These are phyloP conservation scores for Stentor coeruleus DNA, from an alignment of 73 alveolate species.

Conservation along the genomic window DNA sequence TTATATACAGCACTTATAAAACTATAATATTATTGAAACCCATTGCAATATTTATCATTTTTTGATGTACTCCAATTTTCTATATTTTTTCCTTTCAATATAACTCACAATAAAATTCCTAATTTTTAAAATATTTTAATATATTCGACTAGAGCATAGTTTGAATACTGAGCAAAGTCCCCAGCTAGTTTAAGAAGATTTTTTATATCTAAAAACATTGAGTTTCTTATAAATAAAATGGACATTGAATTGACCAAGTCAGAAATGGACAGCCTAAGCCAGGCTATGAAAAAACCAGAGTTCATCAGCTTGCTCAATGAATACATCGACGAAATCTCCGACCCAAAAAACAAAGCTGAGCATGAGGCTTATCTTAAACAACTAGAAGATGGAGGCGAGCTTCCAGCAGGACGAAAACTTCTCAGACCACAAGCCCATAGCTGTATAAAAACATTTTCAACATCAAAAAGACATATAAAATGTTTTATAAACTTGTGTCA, in stretches of 20 bases:
- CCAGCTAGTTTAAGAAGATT: not conserved
- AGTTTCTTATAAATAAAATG: slow-evolving; percentile 8
- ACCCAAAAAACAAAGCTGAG: slow-evolving; percentile 93
- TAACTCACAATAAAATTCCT: not conserved
- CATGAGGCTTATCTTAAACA: slow-evolving; percentile 87
- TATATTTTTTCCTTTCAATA: not conserved
- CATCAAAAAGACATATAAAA: slow-evolving; percentile 71
- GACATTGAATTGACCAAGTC: slow-evolving; percentile 44
- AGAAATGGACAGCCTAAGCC: slow-evolving; percentile 67
- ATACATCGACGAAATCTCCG: slow-evolving; percentile 95
- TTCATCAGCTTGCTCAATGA: slow-evolving; percentile 86
- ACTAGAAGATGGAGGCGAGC: slow-evolving; percentile 86
- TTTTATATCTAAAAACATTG: not conserved
- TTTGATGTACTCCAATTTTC: not conserved
- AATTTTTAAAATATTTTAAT: too few relatives aligned
- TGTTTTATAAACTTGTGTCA: slow-evolving; percentile 89
- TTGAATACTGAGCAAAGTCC: not conserved
- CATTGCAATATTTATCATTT: not conserved
- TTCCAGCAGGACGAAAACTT: slow-evolving; percentile 76
- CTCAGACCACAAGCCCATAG: slow-evolving; percentile 70
- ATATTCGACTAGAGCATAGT: not conserved
- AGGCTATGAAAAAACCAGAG: slow-evolving; percentile 94
- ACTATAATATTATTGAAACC: not conserved
- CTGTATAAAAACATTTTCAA: slow-evolving; percentile 79
- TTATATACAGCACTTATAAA: not conserved